These are phyloP conservation scores for Penicillium ucsense DNA, from an alignment of 495 filamentous ascomycete species.

Conservation along the genomic window DNA sequence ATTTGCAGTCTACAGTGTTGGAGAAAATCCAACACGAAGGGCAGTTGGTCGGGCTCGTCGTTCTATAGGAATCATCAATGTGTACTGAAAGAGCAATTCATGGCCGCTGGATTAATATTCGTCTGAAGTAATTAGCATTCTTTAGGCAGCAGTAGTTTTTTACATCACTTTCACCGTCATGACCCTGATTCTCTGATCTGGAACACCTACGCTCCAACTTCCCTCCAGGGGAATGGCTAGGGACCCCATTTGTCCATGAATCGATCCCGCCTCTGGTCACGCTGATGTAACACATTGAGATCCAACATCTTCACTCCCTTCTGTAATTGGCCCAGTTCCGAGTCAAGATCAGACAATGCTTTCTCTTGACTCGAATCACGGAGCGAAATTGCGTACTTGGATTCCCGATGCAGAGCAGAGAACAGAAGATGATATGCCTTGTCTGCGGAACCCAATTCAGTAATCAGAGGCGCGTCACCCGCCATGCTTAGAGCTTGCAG, in stretches of 20 bases:
- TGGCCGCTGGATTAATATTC: too few relatives aligned
- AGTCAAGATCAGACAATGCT: constrained; percentile 22
- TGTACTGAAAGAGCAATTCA: background rate
- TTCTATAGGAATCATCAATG: background rate
- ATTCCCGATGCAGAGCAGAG: constrained; percentile 24
- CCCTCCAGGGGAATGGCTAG: background rate
- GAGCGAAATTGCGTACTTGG: constrained; percentile 22
- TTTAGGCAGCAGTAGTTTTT: background rate
- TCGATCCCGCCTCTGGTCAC: constrained; percentile 20
- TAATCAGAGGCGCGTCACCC: constrained; percentile 24
- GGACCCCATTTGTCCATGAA: constrained; percentile 25
- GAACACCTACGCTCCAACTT: background rate
- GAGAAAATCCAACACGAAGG: background rate
- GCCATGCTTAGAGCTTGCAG: constrained; percentile 16
- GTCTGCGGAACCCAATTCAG: constrained; percentile 20
- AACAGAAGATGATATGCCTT: constrained; percentile 24
- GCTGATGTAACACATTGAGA: constrained; percentile 26
- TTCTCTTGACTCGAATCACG: constrained; percentile 15
- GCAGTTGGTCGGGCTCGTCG: background rate
- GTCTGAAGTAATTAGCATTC: too few relatives aligned
- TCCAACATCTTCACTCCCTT: constrained; percentile 27
- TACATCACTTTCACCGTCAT: background rate
- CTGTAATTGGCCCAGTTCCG: constrained; percentile 20
- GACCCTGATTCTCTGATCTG: background rate
- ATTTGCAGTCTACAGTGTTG: background rate